These are phyloP conservation scores for Rhodotorula sp. DNA, from an alignment of 1,284 basidiomycete species.

Conservation along the genomic window DNA sequence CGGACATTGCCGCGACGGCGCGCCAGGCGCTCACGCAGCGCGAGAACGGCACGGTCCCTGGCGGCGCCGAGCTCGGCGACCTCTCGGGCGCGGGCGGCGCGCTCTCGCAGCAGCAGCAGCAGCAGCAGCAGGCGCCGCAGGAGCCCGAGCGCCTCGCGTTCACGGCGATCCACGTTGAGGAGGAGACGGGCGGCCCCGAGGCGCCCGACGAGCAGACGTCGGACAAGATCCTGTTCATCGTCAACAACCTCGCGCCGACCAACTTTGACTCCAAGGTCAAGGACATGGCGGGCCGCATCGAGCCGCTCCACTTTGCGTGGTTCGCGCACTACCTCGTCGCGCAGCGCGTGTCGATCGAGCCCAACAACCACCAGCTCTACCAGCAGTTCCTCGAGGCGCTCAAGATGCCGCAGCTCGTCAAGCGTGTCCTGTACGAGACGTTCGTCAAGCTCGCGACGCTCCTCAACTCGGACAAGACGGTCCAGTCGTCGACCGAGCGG, in stretches of 20 bases:
- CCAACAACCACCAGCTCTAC: constrained; percentile 95
- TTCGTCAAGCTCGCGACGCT: constrained; percentile 79
- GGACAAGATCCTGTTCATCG: constrained; percentile 94
- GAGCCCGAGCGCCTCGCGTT: constrained; percentile 59
- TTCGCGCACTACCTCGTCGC: constrained; percentile 97
- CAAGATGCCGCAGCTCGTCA: constrained; percentile 62
- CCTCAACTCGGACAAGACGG: constrained; percentile 88
- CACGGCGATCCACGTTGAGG: constrained; percentile 62
- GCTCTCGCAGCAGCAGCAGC: constrained; percentile 2
- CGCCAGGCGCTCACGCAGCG: constrained; percentile 63
- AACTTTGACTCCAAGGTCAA: constrained; percentile 85
- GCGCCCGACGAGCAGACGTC: constrained; percentile 82
- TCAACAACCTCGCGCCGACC: constrained; percentile 94
- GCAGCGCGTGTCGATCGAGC: constrained; percentile 92
- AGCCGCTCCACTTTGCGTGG: constrained; percentile 83
- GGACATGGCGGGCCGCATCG: constrained; percentile 80
- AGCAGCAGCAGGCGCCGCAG: constrained; percentile 6
- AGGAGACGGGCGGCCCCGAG: constrained; percentile 55
- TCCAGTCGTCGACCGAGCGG: constrained; percentile 81
- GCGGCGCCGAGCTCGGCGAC: constrained; percentile 16
- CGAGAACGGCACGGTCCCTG: constrained; percentile 36
- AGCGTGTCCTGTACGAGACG: constrained; percentile 89
- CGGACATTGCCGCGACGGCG: constrained; percentile 74
- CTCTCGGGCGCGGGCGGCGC: constrained; percentile 3
- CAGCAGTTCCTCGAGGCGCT: constrained; percentile 87